Base-by-base conservation (phyloP, 1,284 basidiomycete genomes). In the Apiotrichum laibachii region DNA sequence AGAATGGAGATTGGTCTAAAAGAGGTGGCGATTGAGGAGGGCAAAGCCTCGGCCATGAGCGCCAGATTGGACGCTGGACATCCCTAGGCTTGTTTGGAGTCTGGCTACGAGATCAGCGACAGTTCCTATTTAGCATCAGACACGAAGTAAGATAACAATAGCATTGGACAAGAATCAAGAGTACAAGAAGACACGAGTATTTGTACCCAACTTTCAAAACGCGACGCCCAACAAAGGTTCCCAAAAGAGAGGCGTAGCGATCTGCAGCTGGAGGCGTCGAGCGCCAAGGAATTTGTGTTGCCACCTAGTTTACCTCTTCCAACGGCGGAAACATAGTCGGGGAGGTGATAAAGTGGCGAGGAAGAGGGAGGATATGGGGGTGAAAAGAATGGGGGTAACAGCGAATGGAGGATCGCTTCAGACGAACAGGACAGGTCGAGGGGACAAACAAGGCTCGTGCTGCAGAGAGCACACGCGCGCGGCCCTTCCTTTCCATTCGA, bases 241-340 rank as follows among this genome's bases (percentile, higher is more conserved):
- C 44, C 47, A 33, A 39, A 52, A 35, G 46, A 53, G 43, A 52
- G 35, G 45, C 39, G 48, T 26, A 39, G 57, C 54, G 53, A 61
- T 64, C 57, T 64, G 63, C 57, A 56, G 56, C 50, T 35, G 44
- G 51, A 44, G 18, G 13, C 45, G 48, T 56, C 39, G 48, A 53
- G n/a, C 55, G 31, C 51, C 53, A 45, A 37, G 9, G 26, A 34
- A 13, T 66, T 55, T 43, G 48, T 72, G 10, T 72, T 50, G 72
- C 72, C 72, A 69, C 67, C 64, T 72, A 70, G 70, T 74, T 74
- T 74, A 74, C 67, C 72, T 58, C 61, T 10, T 37, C 63, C 61
- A 67, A 68, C 64, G 64, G 70, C 61, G 44, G 45, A 19, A 21
- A 33, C 11, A 35, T 37, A 43, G 33, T 66, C 67, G 71, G 65